Evolutionary conservation across 352 stramenopile genomes (phyloP).

Genomic region (Phytophthora rubi): DNA sequence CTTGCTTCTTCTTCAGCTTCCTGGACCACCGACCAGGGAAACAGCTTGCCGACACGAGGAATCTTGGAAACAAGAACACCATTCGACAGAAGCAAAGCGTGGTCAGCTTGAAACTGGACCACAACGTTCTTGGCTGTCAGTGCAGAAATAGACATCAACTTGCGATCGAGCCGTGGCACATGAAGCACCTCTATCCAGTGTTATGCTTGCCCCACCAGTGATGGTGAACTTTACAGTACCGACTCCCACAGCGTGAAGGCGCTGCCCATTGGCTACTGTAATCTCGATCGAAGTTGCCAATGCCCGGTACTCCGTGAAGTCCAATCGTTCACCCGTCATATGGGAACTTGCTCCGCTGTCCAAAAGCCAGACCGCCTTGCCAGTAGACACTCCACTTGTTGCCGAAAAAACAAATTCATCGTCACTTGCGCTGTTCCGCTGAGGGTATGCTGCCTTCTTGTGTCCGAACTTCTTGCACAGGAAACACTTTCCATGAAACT

Average conservation of each 20-base stretch:
- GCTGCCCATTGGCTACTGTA: constrained; percentile 25
- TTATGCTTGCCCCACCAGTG: not conserved
- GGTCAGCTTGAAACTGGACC: not conserved
- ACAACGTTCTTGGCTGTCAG: not conserved
- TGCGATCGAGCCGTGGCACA: not conserved
- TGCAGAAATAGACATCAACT: not conserved
- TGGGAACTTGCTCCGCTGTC: constrained; percentile 33
- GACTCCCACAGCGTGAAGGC: constrained; percentile 7
- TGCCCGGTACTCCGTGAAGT: constrained; percentile 14
- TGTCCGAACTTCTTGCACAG: constrained; percentile 11
- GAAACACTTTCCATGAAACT: constrained; percentile 7
- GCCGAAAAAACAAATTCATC: constrained; percentile 22
- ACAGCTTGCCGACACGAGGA: not conserved
- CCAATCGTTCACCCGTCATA: constrained; percentile 22
- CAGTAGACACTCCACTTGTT: not conserved
- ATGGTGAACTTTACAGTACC: constrained; percentile 14
- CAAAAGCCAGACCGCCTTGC: constrained; percentile 7
- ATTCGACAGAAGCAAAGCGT: not conserved
- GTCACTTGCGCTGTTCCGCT: not conserved
- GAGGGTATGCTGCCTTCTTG: constrained; percentile 10
- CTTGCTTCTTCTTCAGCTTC: not conserved
- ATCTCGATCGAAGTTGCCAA: constrained; percentile 8
- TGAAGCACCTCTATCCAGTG: not conserved
- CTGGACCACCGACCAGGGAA: not conserved
- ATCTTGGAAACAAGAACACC: not conserved